Percentiles rank a stretch among this genome's conserved stretches.
Evolutionary conservation across 1,284 basidiomycete species (phyloP).

Genomic region (Neolentinus lepideus): DNA sequence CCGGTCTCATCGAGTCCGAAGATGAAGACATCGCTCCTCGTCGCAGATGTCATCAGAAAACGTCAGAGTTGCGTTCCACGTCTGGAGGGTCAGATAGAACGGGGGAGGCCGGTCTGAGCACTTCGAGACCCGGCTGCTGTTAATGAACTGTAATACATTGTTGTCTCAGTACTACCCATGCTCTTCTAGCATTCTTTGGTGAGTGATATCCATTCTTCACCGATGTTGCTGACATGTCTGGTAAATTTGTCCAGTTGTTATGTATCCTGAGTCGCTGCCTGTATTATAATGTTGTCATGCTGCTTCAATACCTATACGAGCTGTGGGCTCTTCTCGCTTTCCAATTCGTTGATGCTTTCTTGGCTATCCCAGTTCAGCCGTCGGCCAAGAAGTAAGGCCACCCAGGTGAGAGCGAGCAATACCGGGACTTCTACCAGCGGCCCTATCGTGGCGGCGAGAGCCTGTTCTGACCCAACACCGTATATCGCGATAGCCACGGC

Average conservation of each 20-base stretch:
- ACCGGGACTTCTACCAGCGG: constrained; percentile 80
- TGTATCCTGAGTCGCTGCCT: background rate
- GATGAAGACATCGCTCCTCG: constrained; percentile 17
- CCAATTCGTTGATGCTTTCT: background rate
- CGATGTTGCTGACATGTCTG: background rate
- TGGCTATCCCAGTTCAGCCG: constrained; percentile 36
- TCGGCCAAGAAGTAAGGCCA: constrained; percentile 48
- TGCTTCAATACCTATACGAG: background rate
- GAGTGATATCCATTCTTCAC: background rate
- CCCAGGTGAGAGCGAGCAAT: constrained; percentile 64
- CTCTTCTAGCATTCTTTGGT: background rate
- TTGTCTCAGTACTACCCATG: background rate
- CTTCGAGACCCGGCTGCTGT: background rate
- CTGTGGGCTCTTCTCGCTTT: background rate
- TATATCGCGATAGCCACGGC: constrained; percentile 78
- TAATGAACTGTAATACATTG: background rate
- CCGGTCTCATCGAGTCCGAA: constrained; percentile 30
- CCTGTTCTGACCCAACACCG: constrained; percentile 68
- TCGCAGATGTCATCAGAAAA: constrained; percentile 11
- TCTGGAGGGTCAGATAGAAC: background rate
- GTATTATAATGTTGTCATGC: background rate
- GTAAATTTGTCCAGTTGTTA: background rate
- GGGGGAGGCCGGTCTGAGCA: background rate
- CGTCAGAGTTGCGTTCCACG: constrained; percentile 21
- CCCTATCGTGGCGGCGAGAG: constrained; percentile 73